Base-by-base conservation (phyloP, 495 filamentous ascomycete genomes). In the Aspergillus cristatus region DNA sequence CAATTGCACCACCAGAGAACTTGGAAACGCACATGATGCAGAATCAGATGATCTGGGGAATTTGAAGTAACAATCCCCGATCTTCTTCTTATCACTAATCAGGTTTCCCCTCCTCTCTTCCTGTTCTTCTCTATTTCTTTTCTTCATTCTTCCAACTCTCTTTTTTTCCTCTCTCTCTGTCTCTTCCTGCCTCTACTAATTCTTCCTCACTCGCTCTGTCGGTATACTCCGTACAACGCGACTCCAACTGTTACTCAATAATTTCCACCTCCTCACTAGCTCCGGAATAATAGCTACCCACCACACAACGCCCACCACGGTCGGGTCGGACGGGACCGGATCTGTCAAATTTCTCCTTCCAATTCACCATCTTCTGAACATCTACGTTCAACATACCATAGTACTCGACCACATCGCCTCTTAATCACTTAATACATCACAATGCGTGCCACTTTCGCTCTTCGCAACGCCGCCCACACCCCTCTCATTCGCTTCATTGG, bases 401-500 rank as follows among this genome's bases (percentile, higher is more conserved):
- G 44, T 38, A 28, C 34, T 32, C 37, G 30, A 45, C 24, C 35
- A 38, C 38, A 18, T 32, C 24, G 8, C 25, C 32, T 15, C 17
- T 24, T 22, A 35, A 35, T 42, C 14, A 38, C 24, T 14, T 30
- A 12, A 28, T 41, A 8, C 20, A 24, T 51, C 57, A 71, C 43
- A 48, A 79, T 90, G 81, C 78, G 71, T 53, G 67, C 75, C 41
- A 82, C 86, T 41, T 65, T 67, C 51, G 72, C 65, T 47, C 71
- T 90, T 41, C 75, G 79, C 51, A 76, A 77, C 57, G 78, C 76
- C 48, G 73, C 76, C 47, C 81, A 85, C 43, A 82, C 75, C 28
- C 86, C 86, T 36, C 65, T 94, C 61, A 98, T 98, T 55, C 79
- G 81, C 45, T 98, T 98, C 68, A 46, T 97, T 32, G 91, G 91